These are phyloP conservation scores for Kodamaea hsintzibuensis DNA, from an alignment of 805 yeast species.

Conservation along the genomic window DNA sequence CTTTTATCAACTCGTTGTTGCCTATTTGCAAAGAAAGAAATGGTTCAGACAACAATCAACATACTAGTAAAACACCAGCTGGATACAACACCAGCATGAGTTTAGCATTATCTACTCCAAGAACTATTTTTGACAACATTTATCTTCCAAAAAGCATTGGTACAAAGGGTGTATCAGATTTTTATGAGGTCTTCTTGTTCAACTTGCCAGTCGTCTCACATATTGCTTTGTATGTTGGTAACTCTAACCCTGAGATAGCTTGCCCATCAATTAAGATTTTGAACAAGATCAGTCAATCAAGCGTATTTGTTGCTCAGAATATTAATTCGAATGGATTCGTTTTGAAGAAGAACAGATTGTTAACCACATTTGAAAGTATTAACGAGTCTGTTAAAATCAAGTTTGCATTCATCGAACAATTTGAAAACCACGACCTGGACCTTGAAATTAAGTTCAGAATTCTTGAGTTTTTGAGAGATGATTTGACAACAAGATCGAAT, in stretches of 20 bases:
- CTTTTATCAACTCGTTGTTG: conserved; percentile 56
- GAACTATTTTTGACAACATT: conserved; percentile 28
- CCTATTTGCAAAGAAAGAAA: conserved; percentile 40
- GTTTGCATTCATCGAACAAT: conserved; percentile 68
- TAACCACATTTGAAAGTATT: conserved; percentile 70
- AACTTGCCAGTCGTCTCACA: conserved; percentile 73
- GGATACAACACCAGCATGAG: conserved; percentile 17
- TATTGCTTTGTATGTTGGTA: conserved; percentile 72
- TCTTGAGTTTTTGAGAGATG: conserved; percentile 55
- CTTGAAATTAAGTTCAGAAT: conserved; percentile 56
- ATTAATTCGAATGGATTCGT: conserved; percentile 23
- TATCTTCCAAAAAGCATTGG: conserved; percentile 48
- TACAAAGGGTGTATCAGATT: conserved; percentile 60
- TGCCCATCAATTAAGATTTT: conserved; percentile 54
- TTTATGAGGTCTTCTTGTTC: conserved; percentile 70
- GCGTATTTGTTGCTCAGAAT: conserved; percentile 41
- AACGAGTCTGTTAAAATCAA: conserved; percentile 78
- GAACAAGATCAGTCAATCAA: conserved; percentile 46
- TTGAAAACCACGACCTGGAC: conserved; percentile 38
- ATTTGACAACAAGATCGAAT: conserved; percentile 35
- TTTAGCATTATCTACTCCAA: conserved; percentile 25
- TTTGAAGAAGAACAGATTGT: conserved; percentile 56
- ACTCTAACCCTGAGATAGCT: conserved; percentile 52
- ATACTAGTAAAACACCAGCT: conserved; percentile 8
- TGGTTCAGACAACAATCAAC: conserved; percentile 1